Percentiles rank a stretch among this genome's conserved stretches.
Conservation (phyloP, 192 early-diverging fungal genomes). For the Podila horticola region DNA sequence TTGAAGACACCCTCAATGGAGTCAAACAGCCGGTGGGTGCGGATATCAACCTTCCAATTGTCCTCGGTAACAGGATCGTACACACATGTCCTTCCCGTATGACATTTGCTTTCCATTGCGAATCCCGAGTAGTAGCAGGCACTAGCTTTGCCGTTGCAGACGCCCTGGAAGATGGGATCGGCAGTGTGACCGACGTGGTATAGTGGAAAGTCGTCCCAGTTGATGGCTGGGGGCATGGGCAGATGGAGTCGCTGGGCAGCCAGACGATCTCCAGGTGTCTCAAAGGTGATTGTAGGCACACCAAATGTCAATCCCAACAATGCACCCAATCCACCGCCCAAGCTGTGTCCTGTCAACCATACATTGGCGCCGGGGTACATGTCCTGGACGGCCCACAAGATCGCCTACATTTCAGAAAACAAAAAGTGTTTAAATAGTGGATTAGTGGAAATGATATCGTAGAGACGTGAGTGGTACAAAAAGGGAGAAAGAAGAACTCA, state of each 20-base stretch:
- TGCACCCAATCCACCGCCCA: conserved; percentile 79
- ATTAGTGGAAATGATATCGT: background rate
- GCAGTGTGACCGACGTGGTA: conserved; percentile 92
- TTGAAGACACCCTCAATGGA: conserved; percentile 77
- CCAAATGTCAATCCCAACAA: conserved; percentile 87
- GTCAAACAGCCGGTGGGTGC: conserved; percentile 81
- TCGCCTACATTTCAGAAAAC: conserved; percentile 54
- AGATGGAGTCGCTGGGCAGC: conserved; percentile 85
- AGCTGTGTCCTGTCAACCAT: conserved; percentile 90
- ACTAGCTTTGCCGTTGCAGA: conserved; percentile 72
- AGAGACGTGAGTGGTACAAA: background rate
- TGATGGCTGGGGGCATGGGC: conserved; percentile 64
- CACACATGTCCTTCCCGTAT: conserved; percentile 63
- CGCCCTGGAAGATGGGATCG: conserved; percentile 92
- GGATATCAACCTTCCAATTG: conserved; percentile 76
- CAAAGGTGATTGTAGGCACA: conserved; percentile 82
- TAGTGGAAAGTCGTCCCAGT: conserved; percentile 75
- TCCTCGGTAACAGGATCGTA: conserved; percentile 75
- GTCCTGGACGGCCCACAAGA: conserved; percentile 70
- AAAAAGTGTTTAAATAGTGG: background rate
- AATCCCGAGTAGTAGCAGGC: conserved; percentile 79
- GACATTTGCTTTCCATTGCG: conserved; percentile 75
- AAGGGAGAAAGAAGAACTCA: conserved; percentile 21
- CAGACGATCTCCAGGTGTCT: conserved; percentile 86
- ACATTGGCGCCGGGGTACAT: conserved; percentile 77